These are phyloP conservation scores for Shiraia bambusicola DNA, from an alignment of 2,329 filamentous ascomycete genomes.

Conservation along the genomic window DNA sequence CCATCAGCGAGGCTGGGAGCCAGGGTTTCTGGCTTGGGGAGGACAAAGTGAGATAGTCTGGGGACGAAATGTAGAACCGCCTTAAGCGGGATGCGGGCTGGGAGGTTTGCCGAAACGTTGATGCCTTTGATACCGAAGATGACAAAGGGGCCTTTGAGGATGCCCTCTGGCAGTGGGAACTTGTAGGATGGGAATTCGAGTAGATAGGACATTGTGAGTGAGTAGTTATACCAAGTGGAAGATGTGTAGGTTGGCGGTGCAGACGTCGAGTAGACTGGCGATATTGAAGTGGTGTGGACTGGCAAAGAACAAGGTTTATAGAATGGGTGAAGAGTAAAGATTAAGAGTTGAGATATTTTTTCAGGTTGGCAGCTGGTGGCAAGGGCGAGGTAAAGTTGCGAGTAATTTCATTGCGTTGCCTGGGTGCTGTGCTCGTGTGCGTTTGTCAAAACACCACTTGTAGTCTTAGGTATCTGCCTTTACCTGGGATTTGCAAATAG, in stretches of 20 bases:
- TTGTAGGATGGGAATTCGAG: conserved; percentile 19
- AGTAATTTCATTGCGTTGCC: too few species aligned
- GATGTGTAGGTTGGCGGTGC: not conserved
- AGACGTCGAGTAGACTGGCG: too few species aligned
- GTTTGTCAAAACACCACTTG: not conserved
- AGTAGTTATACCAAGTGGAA: not conserved
- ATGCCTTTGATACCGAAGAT: conserved; percentile 22
- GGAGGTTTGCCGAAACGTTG: conserved; percentile 14
- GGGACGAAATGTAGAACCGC: conserved; percentile 26
- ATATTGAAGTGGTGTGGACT: too few species aligned
- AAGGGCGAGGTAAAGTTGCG: too few species aligned
- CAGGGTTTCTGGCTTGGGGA: conserved; percentile 12
- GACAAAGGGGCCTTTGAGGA: conserved; percentile 21
- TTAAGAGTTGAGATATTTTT: too few species aligned
- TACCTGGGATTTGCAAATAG: not conserved
- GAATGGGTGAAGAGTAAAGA: too few species aligned
- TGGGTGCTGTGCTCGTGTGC: not conserved
- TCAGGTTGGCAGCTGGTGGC: too few species aligned
- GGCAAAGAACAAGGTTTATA: too few species aligned
- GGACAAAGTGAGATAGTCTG: conserved; percentile 16
- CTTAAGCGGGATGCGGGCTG: conserved; percentile 19
- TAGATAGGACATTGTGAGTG: conserved; percentile 23
- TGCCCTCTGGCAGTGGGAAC: conserved; percentile 9
- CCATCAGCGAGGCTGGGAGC: not conserved
- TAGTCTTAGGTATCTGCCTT: not conserved